These are phyloP conservation scores for Hypoxylon lenormandii DNA, from an alignment of 495 filamentous ascomycete species.

Conservation along the genomic window DNA sequence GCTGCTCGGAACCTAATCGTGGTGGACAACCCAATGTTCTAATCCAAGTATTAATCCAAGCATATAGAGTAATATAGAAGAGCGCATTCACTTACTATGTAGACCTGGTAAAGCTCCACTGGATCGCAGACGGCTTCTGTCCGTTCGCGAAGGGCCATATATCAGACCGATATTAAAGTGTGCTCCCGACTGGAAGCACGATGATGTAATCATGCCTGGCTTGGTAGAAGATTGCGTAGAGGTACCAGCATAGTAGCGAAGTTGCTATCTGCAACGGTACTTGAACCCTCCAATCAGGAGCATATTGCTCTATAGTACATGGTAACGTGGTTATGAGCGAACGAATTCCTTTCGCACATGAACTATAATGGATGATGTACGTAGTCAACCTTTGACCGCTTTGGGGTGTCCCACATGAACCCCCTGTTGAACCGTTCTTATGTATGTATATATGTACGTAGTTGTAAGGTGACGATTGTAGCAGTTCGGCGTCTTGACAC, in stretches of 20 bases:
- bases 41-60: neutral
- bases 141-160: slow-evolving; percentile 20
- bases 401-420: slow-evolving; percentile 21
- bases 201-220: slow-evolving; percentile 33
- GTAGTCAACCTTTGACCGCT: slow-evolving; percentile 36
- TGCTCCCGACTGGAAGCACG: slow-evolving; percentile 16
- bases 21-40: slow-evolving; percentile 29
- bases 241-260: slow-evolving; percentile 16
- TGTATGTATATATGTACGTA: too few relatives aligned
- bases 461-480: slow-evolving; percentile 24
- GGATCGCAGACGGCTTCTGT: slow-evolving; percentile 10
- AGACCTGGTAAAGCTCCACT: slow-evolving; percentile 25
- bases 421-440: slow-evolving; percentile 22
- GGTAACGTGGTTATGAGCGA: slow-evolving; percentile 26
- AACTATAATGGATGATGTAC: slow-evolving; percentile 22
- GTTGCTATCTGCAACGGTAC: slow-evolving; percentile 8
- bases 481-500: slow-evolving; percentile 14
- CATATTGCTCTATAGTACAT: neutral
- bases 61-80: neutral
- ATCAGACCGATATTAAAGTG: slow-evolving; percentile 10
- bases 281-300: slow-evolving; percentile 3
- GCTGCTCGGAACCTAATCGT: slow-evolving; percentile 28
- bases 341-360: slow-evolving; percentile 10
- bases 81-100: slow-evolving; percentile 23
- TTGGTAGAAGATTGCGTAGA: slow-evolving; percentile 14